Evolutionary conservation across 2,329 filamentous ascomycete genomes (phyloP).

Genomic region (Exophiala sideris): DNA sequence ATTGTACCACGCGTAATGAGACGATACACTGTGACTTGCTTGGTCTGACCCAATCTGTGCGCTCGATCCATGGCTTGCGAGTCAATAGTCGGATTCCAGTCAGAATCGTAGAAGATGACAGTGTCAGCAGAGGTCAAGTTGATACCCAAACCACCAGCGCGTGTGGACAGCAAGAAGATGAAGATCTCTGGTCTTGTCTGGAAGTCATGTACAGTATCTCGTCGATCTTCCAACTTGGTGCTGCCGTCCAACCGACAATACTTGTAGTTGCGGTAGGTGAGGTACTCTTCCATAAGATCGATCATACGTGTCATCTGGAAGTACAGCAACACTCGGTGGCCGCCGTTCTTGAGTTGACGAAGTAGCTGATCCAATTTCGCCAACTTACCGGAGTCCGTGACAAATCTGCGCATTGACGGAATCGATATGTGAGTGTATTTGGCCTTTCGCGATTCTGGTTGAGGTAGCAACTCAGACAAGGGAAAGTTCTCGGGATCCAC

Average conservation of each 20-base stretch:
- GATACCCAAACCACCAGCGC: constrained; percentile 95
- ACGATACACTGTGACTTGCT: constrained; percentile 94
- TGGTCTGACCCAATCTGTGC: constrained; percentile 92
- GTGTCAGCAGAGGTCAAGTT: constrained; percentile 95
- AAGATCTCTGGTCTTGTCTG: constrained; percentile 93
- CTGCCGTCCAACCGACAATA: constrained; percentile 95
- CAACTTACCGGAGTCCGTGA: constrained; percentile 95
- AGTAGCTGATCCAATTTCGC: constrained; percentile 85
- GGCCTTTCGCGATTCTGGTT: constrained; percentile 74
- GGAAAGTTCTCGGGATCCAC: constrained; percentile 65
- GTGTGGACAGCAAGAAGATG: constrained; percentile 92
- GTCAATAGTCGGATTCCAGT: constrained; percentile 99
- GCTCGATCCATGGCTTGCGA: constrained; percentile 98
- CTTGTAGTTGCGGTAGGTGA: constrained; percentile 98
- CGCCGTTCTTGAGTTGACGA: constrained; percentile 83
- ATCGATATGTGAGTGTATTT: constrained; percentile 88
- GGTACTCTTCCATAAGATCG: constrained; percentile 97
- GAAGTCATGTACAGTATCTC: constrained; percentile 95
- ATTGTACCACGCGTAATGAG: constrained; percentile 96
- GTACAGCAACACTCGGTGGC: constrained; percentile 91
- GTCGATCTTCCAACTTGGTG: constrained; percentile 93
- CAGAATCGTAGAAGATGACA: constrained; percentile 98
- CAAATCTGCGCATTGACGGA: constrained; percentile 94
- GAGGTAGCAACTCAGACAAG: constrained; percentile 64
- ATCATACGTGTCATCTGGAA: constrained; percentile 99